These are phyloP conservation scores for Papilionanthe hybrid DNA, from an alignment of 116 monocot genomes.

Conservation along the genomic window DNA sequence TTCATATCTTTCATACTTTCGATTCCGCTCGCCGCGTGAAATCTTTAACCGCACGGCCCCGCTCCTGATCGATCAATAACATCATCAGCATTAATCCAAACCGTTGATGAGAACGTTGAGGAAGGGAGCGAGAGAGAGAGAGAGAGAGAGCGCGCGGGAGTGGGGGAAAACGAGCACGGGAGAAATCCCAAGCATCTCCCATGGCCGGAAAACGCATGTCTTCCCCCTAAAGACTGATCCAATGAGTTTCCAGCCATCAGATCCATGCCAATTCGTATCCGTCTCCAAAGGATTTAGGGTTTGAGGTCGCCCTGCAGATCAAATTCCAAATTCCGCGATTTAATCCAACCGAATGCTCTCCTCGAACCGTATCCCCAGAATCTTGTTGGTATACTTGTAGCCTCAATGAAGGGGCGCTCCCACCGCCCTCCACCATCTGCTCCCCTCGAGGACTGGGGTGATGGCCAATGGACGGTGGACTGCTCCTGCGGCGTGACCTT, in stretches of 20 bases:
- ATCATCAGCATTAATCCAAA: neutral
- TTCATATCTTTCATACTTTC: neutral
- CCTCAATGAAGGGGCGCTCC: slow-evolving; percentile 63
- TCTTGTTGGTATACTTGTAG: neutral
- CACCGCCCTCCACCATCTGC: slow-evolving; percentile 37
- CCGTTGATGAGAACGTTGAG: neutral
- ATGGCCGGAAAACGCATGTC: slow-evolving; percentile 4
- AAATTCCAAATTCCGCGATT: neutral
- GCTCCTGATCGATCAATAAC: neutral
- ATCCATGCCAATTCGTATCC: neutral
- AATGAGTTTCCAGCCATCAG: neutral
- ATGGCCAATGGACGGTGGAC: slow-evolving; percentile 94
- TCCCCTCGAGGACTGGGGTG: slow-evolving; percentile 62
- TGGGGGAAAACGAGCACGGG: neutral
- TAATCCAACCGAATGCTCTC: neutral
- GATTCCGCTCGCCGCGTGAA: slow-evolving; percentile 3
- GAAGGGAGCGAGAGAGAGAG: neutral
- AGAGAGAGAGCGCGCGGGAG: neutral
- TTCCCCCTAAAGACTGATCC: neutral
- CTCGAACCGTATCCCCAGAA: neutral
- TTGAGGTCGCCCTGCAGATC: neutral
- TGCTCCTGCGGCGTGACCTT: slow-evolving; percentile 94
- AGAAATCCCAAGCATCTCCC: neutral
- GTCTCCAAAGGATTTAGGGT: slow-evolving; percentile 2
- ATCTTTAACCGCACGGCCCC: neutral